Evolutionary conservation across 23 red algal species (phyloP), one percentile per base, ranked within the genome.

Genomic region (Agarophyton chilense): DNA sequence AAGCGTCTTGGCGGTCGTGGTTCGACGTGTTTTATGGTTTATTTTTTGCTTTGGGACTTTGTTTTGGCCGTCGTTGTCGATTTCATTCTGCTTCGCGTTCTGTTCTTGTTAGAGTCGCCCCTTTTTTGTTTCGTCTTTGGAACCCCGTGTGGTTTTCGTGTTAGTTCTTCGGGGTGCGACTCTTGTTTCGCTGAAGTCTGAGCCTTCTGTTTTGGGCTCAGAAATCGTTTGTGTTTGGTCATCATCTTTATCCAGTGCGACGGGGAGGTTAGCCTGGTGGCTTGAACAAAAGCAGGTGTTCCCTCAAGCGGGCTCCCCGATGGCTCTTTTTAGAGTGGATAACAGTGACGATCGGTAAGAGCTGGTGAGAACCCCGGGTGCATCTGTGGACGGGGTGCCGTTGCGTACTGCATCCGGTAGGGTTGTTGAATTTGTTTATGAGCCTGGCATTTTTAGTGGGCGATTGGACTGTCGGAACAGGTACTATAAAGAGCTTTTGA

Each of bases 401-500:
- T 72, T 32, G 35, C 65, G 65, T 43, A 43, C 65, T 72, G 65
- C 31, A 36, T 3, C 8, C 1, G 8, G 22, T 14, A 1, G 17
- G 39, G 14, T 13, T 19, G 4, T 72, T 35, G 29, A 12, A 5
- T 72, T 25, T 72, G 34, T 44, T 40, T 72, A 28, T 72, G 22
- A 28, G 42, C 8, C 35, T 72, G 65, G n/a, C 65, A n/a, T 43
- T 14, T 43, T 11, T 40, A 12, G 40, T 19, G 7, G 65, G 65
- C 42, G 16, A 12, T 72, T 72, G 14, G 31, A 24, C 65, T 41
- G 34, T 42, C 10, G 34, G 65, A 72, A 72, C n/a, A 34, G 6
- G 6, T n/a, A 2, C 39, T n/a, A 43, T 43, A 72, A 72, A 1
- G 65, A 72, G 65, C 65, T 72, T 72, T 72, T 43, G 65, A 72